Evolutionary conservation across 2,329 filamentous ascomycete species (phyloP), one percentile per base, ranked within the genome.

Genomic region (Lachnellula arida): DNA sequence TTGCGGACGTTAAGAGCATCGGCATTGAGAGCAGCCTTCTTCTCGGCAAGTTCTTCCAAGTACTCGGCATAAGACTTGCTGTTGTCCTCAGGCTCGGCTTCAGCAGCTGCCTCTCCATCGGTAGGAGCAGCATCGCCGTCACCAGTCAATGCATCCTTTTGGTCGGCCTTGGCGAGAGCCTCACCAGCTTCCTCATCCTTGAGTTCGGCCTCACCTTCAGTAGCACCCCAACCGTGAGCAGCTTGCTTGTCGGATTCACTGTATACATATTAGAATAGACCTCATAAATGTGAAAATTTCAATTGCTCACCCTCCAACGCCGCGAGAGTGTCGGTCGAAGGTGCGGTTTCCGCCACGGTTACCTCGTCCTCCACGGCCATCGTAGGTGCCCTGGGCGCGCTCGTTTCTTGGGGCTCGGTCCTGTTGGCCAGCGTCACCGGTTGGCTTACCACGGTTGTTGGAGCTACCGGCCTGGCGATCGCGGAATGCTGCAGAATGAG

Each of bases 121-220:
- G 54, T 53, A 49, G 62, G 63, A 62, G 76, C 73, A 57, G 72
- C 75, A 61, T 70, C 72, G 71, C 73, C 76, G 62, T 79, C 82
- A 65, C 79, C 81, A 43, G 73, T 74, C 51, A 75, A 71, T 53
- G 77, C 81, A 60, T 91, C 88, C 77, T 88, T 91, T 77, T 90
- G 82, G 71, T 97, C 93, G 63, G 81, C 78, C 76, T 90, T 82
- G 65, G 94, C 94, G 67, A 97, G 95, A 67, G 84, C 87, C 74
- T 95, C 91, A 67, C 88, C 94, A 67, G 88, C 91, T 76, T 90
- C 84, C 82, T 97, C 94, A 69, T 97, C 94, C 71, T 88, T 88
- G 77, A 88, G 85, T 78, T 95, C 91, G 71, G 88, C 88, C 61
- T 86, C 79, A 69, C 91, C 94, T 71, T 90, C 88, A 67, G 82